Base-by-base conservation (phyloP, 1,284 basidiomycete species). In the Moniliella sp. region DNA sequence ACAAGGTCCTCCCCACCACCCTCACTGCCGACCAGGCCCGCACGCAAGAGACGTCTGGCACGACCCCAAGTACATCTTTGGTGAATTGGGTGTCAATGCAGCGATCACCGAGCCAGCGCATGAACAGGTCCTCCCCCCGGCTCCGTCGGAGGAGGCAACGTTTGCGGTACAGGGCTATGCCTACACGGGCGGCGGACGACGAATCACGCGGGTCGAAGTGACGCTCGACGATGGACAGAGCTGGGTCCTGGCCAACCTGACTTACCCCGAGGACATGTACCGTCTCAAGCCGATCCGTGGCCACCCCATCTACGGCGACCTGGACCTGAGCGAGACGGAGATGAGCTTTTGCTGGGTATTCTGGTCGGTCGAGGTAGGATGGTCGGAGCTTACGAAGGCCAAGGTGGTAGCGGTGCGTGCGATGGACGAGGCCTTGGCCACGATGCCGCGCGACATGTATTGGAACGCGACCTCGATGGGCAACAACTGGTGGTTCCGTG, bases 311-410 rank as follows among this genome's bases (percentile, higher is more conserved):
- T 66, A 59, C 46, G 64, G 64, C 21, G 54, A 41, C 5, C 43
- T 66, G 18, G 70, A 71, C 45, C 48, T 72, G 21, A 67, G 66
- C 0, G 65, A 67, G 14, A 62, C 64, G 7, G 73, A 75, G 32
- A 67, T 66, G 28, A 70, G 65, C 40, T 70, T 69, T 45, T 72
- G 70, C 44, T 76, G 74, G 74, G 72, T 69, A 43, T 74, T 75
- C 57, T 76, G 72, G 71, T 59, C 58, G 0, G 63, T 69, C 36
- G 50, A 65, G 1, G 58, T 71, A 4, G 44, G 63, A 1, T 35
- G 68, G 9, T 30, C 42, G 5, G 42, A 51, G 9, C 52, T 76
- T 15, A 45, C 48, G 19, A 45, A 56, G 4, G 59, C 65, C 12
- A 35, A 56, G 2, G 62, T 63, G 3, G 63, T 75, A 13, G 60